Evolutionary conservation across 2,329 filamentous ascomycete species (phyloP).

Genomic region (Colletotrichum lentis): DNA sequence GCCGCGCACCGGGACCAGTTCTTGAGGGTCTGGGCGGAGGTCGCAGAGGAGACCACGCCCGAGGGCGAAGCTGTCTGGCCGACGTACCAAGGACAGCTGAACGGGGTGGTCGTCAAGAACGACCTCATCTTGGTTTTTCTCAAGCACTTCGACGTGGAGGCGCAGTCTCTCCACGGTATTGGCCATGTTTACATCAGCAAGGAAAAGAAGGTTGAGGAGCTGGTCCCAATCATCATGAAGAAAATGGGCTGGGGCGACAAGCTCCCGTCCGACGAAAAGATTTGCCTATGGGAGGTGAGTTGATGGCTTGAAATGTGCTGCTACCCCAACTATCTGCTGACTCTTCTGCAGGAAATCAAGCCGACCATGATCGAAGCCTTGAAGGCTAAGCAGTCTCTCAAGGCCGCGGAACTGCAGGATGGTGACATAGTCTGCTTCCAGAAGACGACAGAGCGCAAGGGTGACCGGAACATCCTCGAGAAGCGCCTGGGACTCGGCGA

Average conservation of each 20-base stretch:
- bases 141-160: conserved; percentile 86
- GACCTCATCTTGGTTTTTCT: conserved; percentile 84
- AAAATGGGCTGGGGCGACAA: conserved; percentile 88
- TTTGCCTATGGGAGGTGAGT: conserved; percentile 78
- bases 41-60: conserved; percentile 69
- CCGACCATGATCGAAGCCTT: conserved; percentile 95
- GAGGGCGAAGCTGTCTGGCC: conserved; percentile 79
- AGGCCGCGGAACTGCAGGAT: conserved; percentile 93
- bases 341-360: conserved; percentile 79
- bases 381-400: conserved; percentile 88
- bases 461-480: conserved; percentile 49
- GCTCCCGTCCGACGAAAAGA: conserved; percentile 67
- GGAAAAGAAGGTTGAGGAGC: conserved; percentile 86
- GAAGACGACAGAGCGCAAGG: conserved; percentile 62
- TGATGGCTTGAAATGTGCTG: not conserved
- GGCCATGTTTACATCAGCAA: conserved; percentile 88
- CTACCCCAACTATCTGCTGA: conserved; percentile 36
- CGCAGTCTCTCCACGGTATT: conserved; percentile 77
- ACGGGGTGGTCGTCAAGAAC: conserved; percentile 65
- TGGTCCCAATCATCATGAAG: conserved; percentile 78
- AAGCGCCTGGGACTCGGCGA: conserved; percentile 52
- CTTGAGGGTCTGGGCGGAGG: conserved; percentile 88
- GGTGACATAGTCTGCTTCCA: conserved; percentile 98
- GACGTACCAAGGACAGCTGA: conserved; percentile 65
- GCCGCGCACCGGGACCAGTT: conserved; percentile 71